Percentiles rank a stretch among this genome's conserved stretches.
Conservation (phyloP, 257 asterid genomes). For the Schizonepeta tenuifolia region DNA sequence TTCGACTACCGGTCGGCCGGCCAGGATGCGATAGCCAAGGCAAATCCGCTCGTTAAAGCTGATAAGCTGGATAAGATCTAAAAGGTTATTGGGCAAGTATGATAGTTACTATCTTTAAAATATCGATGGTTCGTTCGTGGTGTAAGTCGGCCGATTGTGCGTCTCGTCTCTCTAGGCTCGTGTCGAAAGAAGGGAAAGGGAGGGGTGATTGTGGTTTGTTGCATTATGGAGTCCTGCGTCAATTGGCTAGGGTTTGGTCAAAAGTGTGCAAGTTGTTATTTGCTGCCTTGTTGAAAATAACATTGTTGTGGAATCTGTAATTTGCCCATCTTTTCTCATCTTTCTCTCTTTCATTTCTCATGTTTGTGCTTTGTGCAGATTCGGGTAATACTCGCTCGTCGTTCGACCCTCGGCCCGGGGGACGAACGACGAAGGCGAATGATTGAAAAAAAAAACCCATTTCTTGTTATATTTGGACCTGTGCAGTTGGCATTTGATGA, state of each 20-base stretch:
- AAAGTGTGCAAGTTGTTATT: slow-evolving; percentile 49
- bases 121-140: not conserved
- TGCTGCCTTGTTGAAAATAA: slow-evolving; percentile 46
- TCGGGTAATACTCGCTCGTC: not conserved
- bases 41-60: slow-evolving; percentile 59
- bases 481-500: too few species aligned
- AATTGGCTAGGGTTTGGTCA: slow-evolving; percentile 40
- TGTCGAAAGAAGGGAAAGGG: slow-evolving; percentile 24
- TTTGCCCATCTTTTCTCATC: slow-evolving; percentile 16
- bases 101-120: slow-evolving; percentile 30
- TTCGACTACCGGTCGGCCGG: slow-evolving; percentile 58
- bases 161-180: slow-evolving; percentile 24
- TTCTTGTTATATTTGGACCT: too few species aligned
- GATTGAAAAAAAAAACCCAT: too few species aligned
- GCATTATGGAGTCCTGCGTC: slow-evolving; percentile 35
- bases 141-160: slow-evolving; percentile 35
- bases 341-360: slow-evolving; percentile 14
- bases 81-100: slow-evolving; percentile 28
- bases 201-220: slow-evolving; percentile 31
- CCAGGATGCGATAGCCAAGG: slow-evolving; percentile 60
- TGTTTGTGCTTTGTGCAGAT: slow-evolving; percentile 6
- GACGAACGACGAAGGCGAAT: too few species aligned
- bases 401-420: not conserved
- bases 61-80: slow-evolving; percentile 63
- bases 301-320: slow-evolving; percentile 41